Percentiles rank a stretch among this genome's conserved stretches.
Conservation (phyloP, 345 rosid genomes). For the Hirschfeldia incana region DNA sequence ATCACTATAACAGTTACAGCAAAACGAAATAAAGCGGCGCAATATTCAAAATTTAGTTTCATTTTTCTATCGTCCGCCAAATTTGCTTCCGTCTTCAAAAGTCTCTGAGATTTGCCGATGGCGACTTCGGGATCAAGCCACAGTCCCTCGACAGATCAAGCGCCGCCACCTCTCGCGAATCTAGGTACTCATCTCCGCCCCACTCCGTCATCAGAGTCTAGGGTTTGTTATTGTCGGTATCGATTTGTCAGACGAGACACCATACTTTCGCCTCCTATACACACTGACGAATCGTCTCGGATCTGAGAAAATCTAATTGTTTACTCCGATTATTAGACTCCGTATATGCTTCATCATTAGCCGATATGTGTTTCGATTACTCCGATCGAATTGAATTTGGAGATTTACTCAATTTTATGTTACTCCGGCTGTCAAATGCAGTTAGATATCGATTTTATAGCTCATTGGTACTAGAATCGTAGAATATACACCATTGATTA, state of each 20-base stretch:
- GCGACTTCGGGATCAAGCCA: constrained; percentile 36
- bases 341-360: background rate
- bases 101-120: constrained; percentile 25
- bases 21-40: background rate
- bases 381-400: background rate
- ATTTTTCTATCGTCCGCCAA: constrained; percentile 7
- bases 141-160: constrained; percentile 28
- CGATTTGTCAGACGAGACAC: constrained; percentile 9
- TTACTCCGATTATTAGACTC: background rate
- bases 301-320: background rate
- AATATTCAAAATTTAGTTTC: background rate
- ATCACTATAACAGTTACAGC: too few relatives aligned
- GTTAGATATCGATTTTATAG: background rate
- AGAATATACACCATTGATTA: background rate
- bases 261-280: background rate
- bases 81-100: background rate
- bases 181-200: constrained; percentile 20
- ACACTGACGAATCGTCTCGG: background rate
- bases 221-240: constrained; percentile 7
- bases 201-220: background rate
- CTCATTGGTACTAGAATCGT: background rate
- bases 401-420: background rate
- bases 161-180: background rate
- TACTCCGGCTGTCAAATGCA: background rate
- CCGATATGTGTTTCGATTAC: background rate